Conservation (phyloP, 2,329 filamentous ascomycete species). For the Hymenoscyphus salicellus region DNA sequence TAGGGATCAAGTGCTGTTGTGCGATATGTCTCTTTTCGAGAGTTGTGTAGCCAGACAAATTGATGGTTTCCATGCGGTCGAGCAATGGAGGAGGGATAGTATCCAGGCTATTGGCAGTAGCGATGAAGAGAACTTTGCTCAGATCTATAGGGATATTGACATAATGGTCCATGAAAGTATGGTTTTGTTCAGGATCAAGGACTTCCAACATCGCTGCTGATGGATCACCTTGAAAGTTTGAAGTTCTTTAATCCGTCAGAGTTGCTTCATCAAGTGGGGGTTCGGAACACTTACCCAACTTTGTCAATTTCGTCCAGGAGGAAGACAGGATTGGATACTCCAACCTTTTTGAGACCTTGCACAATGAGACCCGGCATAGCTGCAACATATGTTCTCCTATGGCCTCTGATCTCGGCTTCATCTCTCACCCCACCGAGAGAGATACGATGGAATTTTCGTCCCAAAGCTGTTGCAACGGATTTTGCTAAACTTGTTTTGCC, state of each 20-base stretch:
- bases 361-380: constrained; percentile 98
- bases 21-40: constrained; percentile 97
- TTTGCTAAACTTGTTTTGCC: constrained; percentile 95
- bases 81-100: constrained; percentile 92
- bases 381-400: constrained; percentile 92
- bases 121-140: constrained; percentile 95
- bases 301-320: constrained; percentile 98
- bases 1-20: constrained; percentile 87
- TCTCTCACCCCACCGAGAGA: constrained; percentile 93
- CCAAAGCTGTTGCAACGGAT: constrained; percentile 86
- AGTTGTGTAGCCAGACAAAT: constrained; percentile 91
- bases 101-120: constrained; percentile 90
- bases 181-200: constrained; percentile 93
- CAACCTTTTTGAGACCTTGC: constrained; percentile 90
- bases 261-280: neutral
- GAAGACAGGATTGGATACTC: constrained; percentile 92
- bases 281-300: constrained; percentile 51
- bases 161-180: constrained; percentile 93
- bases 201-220: constrained; percentile 98
- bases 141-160: constrained; percentile 93
- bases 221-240: constrained; percentile 92
- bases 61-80: constrained; percentile 95
- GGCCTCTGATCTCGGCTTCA: constrained; percentile 93
- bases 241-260: constrained; percentile 47
- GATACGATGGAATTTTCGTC: constrained; percentile 94